Base-by-base conservation (phyloP, 2,329 filamentous ascomycete species). In the Sarocladium brachiariae region DNA sequence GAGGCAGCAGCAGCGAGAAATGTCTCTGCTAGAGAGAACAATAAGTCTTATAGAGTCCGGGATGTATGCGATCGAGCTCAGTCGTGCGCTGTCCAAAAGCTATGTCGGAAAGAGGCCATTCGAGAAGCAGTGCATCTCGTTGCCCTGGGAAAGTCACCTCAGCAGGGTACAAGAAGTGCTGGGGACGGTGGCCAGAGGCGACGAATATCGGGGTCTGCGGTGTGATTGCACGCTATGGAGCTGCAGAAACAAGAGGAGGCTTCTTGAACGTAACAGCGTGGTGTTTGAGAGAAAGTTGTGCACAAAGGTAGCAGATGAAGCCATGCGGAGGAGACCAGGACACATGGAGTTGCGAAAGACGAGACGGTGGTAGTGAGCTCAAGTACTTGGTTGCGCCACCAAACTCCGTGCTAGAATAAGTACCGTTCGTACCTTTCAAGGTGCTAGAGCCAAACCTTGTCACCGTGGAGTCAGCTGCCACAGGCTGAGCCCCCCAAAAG, bases 401-500 rank as follows among this genome's bases (percentile, higher is more conserved):
- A 19, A n/a, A 30, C 10, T n/a, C 14, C 25, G 27, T 21, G 25
- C 9, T 19, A 8, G 24, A 19, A 16, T 21, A 43, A 8, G 39
- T 43, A 43, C 39, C 39, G 14, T 18, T 18, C 3, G n/a, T n/a
- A n/a, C n/a, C n/a, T n/a, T n/a, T n/a, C n/a, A n/a, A n/a, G n/a
- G n/a, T n/a, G n/a, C n/a, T n/a, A n/a, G n/a, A n/a, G 21, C 21
- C 5, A 4, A 4, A 39, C 37, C 16, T 39, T 18, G 23, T 43
- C 39, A 43, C 39, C 39, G 5, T 9, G 21, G 23, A 30, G 27
- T 47, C 43, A 47, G 14, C 43, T 47, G 43, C 43, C 25, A 47
- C 25, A 47, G 43, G 43, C 43, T 47, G 25, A 47, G 43, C 43
- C 23, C 34, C 34, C n/a, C n/a, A n/a, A n/a, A 37, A 5, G 27